Conservation (phyloP, 345 rosid species). For the Gynandropsis gynandra region DNA sequence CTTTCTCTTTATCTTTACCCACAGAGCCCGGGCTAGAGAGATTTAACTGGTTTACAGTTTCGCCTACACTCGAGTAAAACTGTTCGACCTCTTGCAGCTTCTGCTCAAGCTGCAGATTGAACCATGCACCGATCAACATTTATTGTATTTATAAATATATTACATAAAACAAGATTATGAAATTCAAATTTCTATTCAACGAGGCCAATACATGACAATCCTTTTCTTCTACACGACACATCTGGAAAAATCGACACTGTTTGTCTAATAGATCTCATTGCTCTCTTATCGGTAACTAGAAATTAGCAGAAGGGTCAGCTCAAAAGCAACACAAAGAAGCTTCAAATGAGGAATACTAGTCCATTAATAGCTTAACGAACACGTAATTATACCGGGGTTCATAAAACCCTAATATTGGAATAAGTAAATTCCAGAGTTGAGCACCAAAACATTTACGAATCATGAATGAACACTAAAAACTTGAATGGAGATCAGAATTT, state of each 20-base stretch:
- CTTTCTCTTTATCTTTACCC: conserved; percentile 48
- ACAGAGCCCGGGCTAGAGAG: conserved; percentile 40
- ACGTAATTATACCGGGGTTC: neutral
- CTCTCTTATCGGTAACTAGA: neutral
- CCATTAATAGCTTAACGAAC: conserved; percentile 7
- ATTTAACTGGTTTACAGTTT: conserved; percentile 33
- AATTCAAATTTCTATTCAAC: neutral
- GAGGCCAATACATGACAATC: neutral
- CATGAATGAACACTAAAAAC: neutral
- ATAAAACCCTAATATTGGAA: neutral
- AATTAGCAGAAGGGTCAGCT: neutral
- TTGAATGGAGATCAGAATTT: neutral
- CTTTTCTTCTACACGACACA: neutral
- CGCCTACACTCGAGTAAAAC: conserved; percentile 37
- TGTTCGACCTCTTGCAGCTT: conserved; percentile 61
- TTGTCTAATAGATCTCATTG: neutral
- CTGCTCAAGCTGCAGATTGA: conserved; percentile 52
- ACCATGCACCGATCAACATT: conserved; percentile 1
- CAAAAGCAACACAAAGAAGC: neutral
- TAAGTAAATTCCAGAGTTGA: neutral
- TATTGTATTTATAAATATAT: neutral
- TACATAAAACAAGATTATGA: neutral
- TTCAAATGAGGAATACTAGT: neutral
- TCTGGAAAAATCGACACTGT: neutral
- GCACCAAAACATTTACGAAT: neutral